phyloP scores from a whole-genome alignment of 805 yeast species.

The Starmerella vaccinii region DNA sequence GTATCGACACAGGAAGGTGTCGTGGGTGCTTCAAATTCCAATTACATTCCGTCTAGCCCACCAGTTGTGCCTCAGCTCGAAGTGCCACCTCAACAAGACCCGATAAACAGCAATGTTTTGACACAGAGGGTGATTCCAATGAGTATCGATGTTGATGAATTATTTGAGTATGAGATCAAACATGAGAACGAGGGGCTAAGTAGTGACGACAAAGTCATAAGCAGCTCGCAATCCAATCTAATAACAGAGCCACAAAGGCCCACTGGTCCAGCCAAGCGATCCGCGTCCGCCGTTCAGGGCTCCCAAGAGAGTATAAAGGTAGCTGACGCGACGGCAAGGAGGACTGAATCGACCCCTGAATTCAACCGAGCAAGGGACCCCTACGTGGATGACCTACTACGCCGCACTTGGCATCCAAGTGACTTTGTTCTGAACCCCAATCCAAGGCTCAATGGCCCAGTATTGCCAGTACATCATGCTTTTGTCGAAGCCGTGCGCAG shows the following conservation, averaged over 20 bases:
- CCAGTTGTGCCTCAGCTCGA: background rate
- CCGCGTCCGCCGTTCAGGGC: too few relatives aligned
- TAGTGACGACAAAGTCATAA: background rate
- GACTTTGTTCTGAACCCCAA: constrained; percentile 14
- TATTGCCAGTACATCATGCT: background rate
- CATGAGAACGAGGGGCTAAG: background rate
- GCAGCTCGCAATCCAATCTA: background rate
- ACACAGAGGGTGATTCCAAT: constrained; percentile 13
- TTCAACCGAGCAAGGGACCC: background rate
- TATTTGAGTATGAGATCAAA: background rate
- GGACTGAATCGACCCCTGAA: background rate
- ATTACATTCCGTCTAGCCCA: constrained; percentile 10
- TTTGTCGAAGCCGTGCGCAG: background rate
- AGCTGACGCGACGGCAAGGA: background rate
- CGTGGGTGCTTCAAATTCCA: background rate
- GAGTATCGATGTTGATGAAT: constrained; percentile 13
- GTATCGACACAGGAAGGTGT: constrained; percentile 8
- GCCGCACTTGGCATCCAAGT: constrained; percentile 15
- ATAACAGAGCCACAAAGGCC: background rate
- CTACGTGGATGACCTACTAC: background rate
- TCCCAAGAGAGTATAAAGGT: too few relatives aligned
- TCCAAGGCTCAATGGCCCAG: background rate
- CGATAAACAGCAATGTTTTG: background rate
- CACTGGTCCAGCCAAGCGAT: background rate
- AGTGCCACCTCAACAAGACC: background rate